Base-by-base conservation (phyloP, 2,329 filamentous ascomycete genomes). In the Claviceps capensis region DNA sequence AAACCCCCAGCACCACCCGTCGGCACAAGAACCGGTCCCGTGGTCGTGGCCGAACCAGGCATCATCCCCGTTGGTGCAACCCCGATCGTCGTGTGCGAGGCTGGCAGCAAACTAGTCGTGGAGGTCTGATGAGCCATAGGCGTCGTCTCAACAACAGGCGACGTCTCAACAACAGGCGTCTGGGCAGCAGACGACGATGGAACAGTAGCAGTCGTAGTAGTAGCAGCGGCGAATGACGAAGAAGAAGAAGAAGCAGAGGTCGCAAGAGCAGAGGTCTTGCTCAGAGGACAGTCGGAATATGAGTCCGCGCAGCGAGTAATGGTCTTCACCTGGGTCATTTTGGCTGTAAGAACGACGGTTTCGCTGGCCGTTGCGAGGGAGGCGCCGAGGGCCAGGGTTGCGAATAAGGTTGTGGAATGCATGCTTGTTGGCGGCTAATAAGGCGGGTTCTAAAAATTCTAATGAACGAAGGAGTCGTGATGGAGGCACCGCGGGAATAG, bases 281-380 rank as follows among this genome's bases (percentile, higher is more conserved):
- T 55, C 41, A 58, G 49, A 51, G 72, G 70, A 69, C 73, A 75
- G 63, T 72, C 65, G 56, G 67, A 64, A 55, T 68, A 63, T 11
- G 64, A 65, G 44, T 71, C 68, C 61, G 69, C 67, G 68, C 74
- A 75, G 60, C 65, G 59, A 53, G 73, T 77, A 61, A 77, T 65
- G 61, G 73, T 77, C 56, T 71, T 53, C 49, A 68, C 69, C 57
- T 61, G 63, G 51, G 70, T 72, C 50, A 65, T 65, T 52, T 73
- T 76, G 16, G 69, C 69, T 52, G 73, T 76, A 53, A 67, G 50
- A 11, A 66, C 69, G 52, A 67, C 69, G 54, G 67, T 73, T 42
- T 63, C 47, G 23, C 62, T 61, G 54, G 67, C 67, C 55, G 63
- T 61, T 48, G 66, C 65, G 47, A 70, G 64, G 52, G 68, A 67